These are phyloP conservation scores for Bruguiera parviflora DNA, from an alignment of 345 rosid species.

Conservation along the genomic window DNA sequence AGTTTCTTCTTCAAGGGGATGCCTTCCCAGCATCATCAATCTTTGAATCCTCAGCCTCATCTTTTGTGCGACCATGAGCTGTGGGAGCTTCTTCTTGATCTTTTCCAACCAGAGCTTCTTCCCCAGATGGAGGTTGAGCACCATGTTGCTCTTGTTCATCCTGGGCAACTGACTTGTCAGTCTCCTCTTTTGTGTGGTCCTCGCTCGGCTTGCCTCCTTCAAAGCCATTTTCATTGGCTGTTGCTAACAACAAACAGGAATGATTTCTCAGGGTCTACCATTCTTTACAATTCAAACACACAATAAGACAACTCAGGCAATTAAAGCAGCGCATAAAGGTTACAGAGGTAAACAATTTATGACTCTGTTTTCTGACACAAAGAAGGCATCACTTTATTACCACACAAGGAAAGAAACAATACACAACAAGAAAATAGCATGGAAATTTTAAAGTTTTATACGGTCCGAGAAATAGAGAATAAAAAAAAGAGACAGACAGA, in stretches of 20 bases:
- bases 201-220: constrained; percentile 22
- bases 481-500: not conserved
- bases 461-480: not conserved
- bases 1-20: constrained; percentile 27
- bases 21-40: constrained; percentile 17
- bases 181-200: constrained; percentile 21
- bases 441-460: no score
- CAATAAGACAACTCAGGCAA: no score
- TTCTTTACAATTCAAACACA: not conserved
- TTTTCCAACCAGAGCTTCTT: not conserved
- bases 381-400: no score
- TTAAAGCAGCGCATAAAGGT: not conserved
- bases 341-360: no score
- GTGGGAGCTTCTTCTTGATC: not conserved
- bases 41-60: not conserved
- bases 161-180: constrained; percentile 16
- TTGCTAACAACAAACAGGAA: constrained; percentile 5
- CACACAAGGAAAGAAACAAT: no score
- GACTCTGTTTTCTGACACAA: no score
- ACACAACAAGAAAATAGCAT: no score
- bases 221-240: constrained; percentile 45
- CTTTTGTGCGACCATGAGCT: not conserved
- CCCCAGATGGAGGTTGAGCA: not conserved
- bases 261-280: not conserved
- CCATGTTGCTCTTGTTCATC: constrained; percentile 26